Evolutionary conservation across 371 early-diverging fungal genomes (phyloP).

Genomic region (Lichtheimia corymbifera): DNA sequence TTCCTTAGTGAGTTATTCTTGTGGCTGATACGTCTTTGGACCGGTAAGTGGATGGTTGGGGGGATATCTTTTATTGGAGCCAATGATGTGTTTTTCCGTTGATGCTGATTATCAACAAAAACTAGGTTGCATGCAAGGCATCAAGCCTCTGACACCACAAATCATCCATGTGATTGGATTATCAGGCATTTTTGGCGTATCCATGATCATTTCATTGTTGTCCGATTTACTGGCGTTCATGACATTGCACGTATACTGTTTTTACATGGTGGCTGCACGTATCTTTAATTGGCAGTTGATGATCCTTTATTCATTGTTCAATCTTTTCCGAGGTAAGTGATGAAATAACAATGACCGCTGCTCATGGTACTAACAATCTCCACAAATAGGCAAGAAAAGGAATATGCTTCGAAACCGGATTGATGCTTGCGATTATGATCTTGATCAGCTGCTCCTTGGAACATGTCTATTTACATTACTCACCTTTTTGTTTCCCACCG

Average conservation of each 20-base stretch:
- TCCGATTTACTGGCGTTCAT: constrained; percentile 83
- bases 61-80: neutral
- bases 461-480: constrained; percentile 93
- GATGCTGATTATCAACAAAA: too few species aligned
- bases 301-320: constrained; percentile 83
- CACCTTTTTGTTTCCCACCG: constrained; percentile 93
- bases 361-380: neutral
- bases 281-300: constrained; percentile 92
- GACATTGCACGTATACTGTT: constrained; percentile 90
- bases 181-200: constrained; percentile 81
- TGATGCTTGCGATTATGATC: constrained; percentile 92
- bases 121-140: constrained; percentile 52
- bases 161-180: constrained; percentile 77
- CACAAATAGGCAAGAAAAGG: constrained; percentile 71
- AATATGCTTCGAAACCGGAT: constrained; percentile 91
- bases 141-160: constrained; percentile 61
- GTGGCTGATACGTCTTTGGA: constrained; percentile 92
- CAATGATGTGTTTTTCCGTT: neutral
- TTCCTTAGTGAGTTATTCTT: constrained; percentile 93
- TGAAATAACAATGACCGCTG: neutral
- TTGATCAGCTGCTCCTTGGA: constrained; percentile 94
- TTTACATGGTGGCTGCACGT: constrained; percentile 90
- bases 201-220: constrained; percentile 80
- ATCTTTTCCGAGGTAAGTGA: constrained; percentile 83
- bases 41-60: constrained; percentile 39